Conservation (phyloP, 2,329 filamentous ascomycete species). For the Talaromyces verruculosus region DNA sequence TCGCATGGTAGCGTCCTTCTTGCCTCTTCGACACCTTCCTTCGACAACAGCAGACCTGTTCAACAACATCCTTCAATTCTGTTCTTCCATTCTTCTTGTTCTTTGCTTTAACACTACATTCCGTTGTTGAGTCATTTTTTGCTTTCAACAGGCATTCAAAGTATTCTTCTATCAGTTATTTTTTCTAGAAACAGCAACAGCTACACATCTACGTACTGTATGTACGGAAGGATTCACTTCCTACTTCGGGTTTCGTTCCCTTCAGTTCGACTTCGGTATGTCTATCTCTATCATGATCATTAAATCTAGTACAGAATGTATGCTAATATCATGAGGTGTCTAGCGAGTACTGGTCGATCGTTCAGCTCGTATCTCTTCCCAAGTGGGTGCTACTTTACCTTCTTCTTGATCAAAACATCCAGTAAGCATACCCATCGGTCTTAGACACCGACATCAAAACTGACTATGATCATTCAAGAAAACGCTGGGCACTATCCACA, state of each 20-base stretch:
- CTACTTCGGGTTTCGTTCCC: constrained; percentile 20
- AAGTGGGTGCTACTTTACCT: constrained; percentile 21
- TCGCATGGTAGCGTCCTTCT: neutral
- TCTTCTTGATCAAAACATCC: constrained; percentile 16
- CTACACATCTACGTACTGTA: neutral
- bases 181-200: neutral
- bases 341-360: constrained; percentile 5
- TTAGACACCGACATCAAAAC: neutral
- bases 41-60: neutral
- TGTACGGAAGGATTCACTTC: constrained; percentile 20
- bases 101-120: neutral
- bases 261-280: constrained; percentile 11
- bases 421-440: neutral
- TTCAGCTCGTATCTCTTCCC: constrained; percentile 16
- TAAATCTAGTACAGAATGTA: neutral
- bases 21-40: neutral
- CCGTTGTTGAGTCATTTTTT: neutral
- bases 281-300: too few species aligned
- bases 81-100: neutral
- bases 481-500: neutral
- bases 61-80: neutral
- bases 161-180: neutral
- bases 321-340: neutral
- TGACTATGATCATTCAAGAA: constrained; percentile 1
- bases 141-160: neutral